These are phyloP conservation scores for Haplosporangium sp. DNA, from an alignment of 371 early-diverging fungal genomes.

Conservation along the genomic window DNA sequence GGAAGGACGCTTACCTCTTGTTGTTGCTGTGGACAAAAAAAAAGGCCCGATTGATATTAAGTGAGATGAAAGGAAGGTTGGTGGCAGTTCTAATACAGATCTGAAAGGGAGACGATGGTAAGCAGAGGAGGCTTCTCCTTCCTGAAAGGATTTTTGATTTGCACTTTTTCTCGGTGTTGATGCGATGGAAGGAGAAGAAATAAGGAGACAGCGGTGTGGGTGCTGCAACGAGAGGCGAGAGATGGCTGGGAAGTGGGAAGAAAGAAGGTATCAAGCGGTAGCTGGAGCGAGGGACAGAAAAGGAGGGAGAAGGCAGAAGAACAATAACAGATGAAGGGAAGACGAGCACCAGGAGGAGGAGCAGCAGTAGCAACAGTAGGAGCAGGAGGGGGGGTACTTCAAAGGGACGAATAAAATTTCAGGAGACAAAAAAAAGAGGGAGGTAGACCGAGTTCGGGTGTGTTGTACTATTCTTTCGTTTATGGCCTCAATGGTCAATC, in stretches of 20 bases:
- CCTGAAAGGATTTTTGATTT: too few relatives aligned
- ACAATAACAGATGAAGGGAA: constrained; percentile 4
- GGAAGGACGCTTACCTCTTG: too few relatives aligned
- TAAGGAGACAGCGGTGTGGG: neutral
- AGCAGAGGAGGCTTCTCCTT: constrained; percentile 8
- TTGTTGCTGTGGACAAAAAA: too few relatives aligned
- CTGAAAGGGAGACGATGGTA: constrained; percentile 9
- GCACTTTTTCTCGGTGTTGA: too few relatives aligned
- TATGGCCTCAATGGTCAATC: too few relatives aligned
- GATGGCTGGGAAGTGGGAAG: constrained; percentile 6
- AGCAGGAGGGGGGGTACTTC: neutral
- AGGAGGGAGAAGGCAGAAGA: neutral
- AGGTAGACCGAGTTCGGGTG: too few relatives aligned
- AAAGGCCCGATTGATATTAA: too few relatives aligned
- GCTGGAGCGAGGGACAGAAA: neutral
- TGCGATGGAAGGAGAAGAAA: too few relatives aligned
- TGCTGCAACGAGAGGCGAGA: too few relatives aligned
- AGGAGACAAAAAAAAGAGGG: constrained; percentile 10
- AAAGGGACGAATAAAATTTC: constrained; percentile 9
- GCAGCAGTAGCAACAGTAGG: neutral
- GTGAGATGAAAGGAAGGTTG: too few relatives aligned
- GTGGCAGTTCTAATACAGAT: constrained; percentile 6
- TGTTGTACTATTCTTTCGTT: too few relatives aligned
- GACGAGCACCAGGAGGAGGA: constrained; percentile 2
- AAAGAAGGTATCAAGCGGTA: neutral